phyloP scores from a whole-genome alignment of 208 protist genomes.

The Borovskyia barvae region DNA sequence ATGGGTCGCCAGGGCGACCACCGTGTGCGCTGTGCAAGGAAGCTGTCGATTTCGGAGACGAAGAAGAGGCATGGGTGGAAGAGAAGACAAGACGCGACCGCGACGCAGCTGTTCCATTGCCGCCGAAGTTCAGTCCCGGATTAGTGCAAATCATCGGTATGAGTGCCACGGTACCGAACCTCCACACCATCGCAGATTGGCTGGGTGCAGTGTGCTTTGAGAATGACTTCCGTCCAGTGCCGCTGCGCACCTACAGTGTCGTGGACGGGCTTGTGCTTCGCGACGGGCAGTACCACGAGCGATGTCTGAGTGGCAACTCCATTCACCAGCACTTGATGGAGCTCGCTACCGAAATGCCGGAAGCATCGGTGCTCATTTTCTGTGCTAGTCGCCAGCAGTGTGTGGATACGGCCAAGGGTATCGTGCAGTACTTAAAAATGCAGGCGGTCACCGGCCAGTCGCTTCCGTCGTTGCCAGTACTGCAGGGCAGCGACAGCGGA shows the following conservation, averaged over 20 bases:
- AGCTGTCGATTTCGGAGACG: not conserved
- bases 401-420: conserved; percentile 62
- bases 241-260: conserved; percentile 68
- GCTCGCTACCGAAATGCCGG: conserved; percentile 64
- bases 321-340: conserved; percentile 45
- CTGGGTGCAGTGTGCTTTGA: conserved; percentile 75
- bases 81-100: not conserved
- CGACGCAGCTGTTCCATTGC: not conserved
- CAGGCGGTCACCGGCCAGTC: conserved; percentile 17
- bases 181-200: conserved; percentile 73
- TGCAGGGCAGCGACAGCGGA: no score
- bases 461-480: no score
- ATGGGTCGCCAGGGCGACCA: not conserved
- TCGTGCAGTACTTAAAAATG: conserved; percentile 38
- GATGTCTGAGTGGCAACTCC: conserved; percentile 33
- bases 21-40: no score
- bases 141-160: conserved; percentile 90
- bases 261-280: conserved; percentile 56
- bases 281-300: conserved; percentile 37
- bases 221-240: conserved; percentile 75
- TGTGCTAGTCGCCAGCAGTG: conserved; percentile 79
- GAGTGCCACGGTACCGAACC: conserved; percentile 93
- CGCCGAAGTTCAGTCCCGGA: not conserved
- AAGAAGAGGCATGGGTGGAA: not conserved
- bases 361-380: conserved; percentile 79